phyloP scores from a whole-genome alignment of 192 early-diverging fungal genomes.

The Umbelopsis sp. region DNA sequence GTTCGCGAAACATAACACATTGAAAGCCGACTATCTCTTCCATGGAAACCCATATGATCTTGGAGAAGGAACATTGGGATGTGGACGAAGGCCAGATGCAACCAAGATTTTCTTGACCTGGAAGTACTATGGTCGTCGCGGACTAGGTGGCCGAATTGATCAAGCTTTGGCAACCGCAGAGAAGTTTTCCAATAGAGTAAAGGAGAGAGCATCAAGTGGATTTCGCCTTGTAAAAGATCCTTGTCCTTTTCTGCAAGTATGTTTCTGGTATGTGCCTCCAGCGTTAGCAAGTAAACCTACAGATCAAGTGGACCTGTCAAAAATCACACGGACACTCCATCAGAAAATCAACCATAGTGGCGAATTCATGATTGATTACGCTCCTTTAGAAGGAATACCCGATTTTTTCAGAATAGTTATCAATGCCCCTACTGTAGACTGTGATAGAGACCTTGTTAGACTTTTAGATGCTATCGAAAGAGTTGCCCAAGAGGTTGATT shows the following conservation, averaged over 20 bases:
- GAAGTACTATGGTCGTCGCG: slow-evolving; percentile 70
- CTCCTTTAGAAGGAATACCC: slow-evolving; percentile 50
- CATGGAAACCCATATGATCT: slow-evolving; percentile 67
- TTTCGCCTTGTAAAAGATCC: slow-evolving; percentile 49
- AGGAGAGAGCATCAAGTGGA: slow-evolving; percentile 28
- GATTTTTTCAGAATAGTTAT: slow-evolving; percentile 74
- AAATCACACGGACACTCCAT: slow-evolving; percentile 48
- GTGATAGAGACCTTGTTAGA: slow-evolving; percentile 45
- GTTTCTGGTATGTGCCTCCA: slow-evolving; percentile 76
- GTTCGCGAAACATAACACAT: slow-evolving; percentile 63
- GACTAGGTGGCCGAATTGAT: slow-evolving; percentile 58
- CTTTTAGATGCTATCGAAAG: slow-evolving; percentile 62
- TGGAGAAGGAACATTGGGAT: slow-evolving; percentile 78
- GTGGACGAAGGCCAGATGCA: slow-evolving; percentile 78
- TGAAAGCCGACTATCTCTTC: slow-evolving; percentile 72
- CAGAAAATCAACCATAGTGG: slow-evolving; percentile 46
- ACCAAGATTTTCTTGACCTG: slow-evolving; percentile 80
- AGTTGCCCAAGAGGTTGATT: slow-evolving; percentile 35
- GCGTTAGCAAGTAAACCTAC: background rate
- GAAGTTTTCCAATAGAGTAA: slow-evolving; percentile 42
- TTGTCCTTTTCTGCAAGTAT: slow-evolving; percentile 54
- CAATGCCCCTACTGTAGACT: slow-evolving; percentile 64
- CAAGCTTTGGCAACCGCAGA: slow-evolving; percentile 57
- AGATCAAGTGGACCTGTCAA: slow-evolving; percentile 36
- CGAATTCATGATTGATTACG: slow-evolving; percentile 73